A percentile compares a stretch with the other conserved stretches of the same genome.
Evolutionary conservation across 2,329 filamentous ascomycete species (phyloP).

Genomic region (Elsinoe australis): DNA sequence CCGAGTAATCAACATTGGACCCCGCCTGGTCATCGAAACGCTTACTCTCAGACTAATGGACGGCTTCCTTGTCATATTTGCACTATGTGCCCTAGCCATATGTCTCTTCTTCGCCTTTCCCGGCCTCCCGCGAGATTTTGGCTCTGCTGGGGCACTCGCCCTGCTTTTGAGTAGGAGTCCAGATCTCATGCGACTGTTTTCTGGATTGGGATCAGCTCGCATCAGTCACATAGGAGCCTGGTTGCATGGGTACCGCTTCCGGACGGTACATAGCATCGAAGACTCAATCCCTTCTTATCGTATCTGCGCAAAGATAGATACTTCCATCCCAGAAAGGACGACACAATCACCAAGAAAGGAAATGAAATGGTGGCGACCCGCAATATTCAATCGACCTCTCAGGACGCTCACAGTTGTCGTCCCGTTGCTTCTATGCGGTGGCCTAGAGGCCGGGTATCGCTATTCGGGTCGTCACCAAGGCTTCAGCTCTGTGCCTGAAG

Average conservation of each 20-base stretch:
- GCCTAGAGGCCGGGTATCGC: neutral
- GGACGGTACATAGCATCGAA: neutral
- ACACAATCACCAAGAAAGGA: neutral
- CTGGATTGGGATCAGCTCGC: neutral
- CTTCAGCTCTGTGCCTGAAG: neutral
- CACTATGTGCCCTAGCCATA: neutral
- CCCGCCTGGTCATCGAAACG: neutral
- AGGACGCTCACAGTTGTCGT: neutral
- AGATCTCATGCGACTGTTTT: neutral
- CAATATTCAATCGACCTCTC: neutral
- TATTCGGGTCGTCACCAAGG: neutral
- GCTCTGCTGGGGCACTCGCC: neutral
- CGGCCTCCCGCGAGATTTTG: neutral
- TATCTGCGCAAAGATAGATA: neutral
- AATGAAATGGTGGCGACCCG: conserved; percentile 7
- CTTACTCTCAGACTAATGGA: conserved; percentile 5
- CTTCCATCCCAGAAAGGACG: neutral
- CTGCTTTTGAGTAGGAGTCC: neutral
- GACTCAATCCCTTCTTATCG: neutral
- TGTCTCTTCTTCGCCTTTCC: conserved; percentile 9
- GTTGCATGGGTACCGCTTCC: conserved; percentile 1
- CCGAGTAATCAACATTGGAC: neutral
- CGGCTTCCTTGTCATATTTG: neutral
- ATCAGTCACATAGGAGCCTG: neutral
- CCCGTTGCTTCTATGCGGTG: neutral